Evolutionary conservation across 2,329 filamentous ascomycete species (phyloP).

Genomic region (Helminthosporium solani): DNA sequence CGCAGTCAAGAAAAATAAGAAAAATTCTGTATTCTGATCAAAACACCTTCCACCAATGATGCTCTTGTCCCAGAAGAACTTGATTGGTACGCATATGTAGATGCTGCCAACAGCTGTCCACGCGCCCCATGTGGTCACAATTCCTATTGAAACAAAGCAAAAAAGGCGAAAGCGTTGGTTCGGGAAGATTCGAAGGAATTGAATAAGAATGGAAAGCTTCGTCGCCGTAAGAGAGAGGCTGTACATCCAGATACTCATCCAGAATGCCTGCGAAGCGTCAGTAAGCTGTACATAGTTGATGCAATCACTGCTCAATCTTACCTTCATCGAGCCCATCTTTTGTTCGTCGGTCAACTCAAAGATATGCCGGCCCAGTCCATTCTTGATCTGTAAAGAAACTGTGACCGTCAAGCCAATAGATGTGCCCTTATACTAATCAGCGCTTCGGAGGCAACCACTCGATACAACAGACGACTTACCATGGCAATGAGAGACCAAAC

Average conservation of each 20-base stretch:
- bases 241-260: conserved; percentile 38
- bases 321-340: conserved; percentile 15
- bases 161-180: conserved; percentile 26
- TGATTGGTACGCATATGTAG: conserved; percentile 35
- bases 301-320: conserved; percentile 3
- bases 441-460: background rate
- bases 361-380: conserved; percentile 32
- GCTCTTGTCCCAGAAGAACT: conserved; percentile 35
- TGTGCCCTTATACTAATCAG: conserved; percentile 14
- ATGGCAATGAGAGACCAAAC: conserved; percentile 33
- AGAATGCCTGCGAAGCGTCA: conserved; percentile 34
- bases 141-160: conserved; percentile 29
- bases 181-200: conserved; percentile 36
- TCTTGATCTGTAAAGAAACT: conserved; percentile 30
- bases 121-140: conserved; percentile 26
- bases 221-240: conserved; percentile 32
- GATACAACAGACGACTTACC: conserved; percentile 18
- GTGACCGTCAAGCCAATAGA: conserved; percentile 31
- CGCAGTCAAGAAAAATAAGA: conserved; percentile 35
- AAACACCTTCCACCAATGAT: conserved; percentile 30
- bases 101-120: conserved; percentile 38
- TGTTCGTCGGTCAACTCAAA: conserved; percentile 12
- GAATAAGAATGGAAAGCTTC: conserved; percentile 37
- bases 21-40: conserved; percentile 28
- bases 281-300: conserved; percentile 1